Conservation (phyloP, 371 early-diverging fungal species). For the Mucor velutinosus region DNA sequence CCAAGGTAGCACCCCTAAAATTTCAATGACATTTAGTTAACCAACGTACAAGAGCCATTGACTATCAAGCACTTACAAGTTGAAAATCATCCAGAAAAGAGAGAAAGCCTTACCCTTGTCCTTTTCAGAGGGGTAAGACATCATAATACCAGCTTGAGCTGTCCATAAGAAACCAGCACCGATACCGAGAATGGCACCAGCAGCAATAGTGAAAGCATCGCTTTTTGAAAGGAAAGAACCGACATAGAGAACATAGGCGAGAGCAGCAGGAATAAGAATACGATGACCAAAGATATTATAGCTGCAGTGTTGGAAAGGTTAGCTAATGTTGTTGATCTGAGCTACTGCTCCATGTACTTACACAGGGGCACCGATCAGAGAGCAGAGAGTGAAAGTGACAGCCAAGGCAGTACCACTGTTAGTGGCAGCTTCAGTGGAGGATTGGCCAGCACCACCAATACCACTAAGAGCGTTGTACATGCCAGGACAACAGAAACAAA, state of each 20-base stretch:
- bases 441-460: slow-evolving; percentile 56
- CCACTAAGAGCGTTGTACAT: slow-evolving; percentile 35
- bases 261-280: slow-evolving; percentile 52
- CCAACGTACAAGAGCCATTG: not conserved
- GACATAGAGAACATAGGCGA: slow-evolving; percentile 58
- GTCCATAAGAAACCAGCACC: slow-evolving; percentile 53
- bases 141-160: slow-evolving; percentile 76
- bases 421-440: slow-evolving; percentile 60
- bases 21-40: not conserved
- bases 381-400: slow-evolving; percentile 64
- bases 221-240: slow-evolving; percentile 54
- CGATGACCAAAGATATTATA: slow-evolving; percentile 63
- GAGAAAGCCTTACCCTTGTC: slow-evolving; percentile 72
- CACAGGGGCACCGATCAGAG: slow-evolving; percentile 58
- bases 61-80: slow-evolving; percentile 34
- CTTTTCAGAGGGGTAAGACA: slow-evolving; percentile 74
- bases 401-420: slow-evolving; percentile 69
- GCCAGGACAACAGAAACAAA: slow-evolving; percentile 76
- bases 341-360: slow-evolving; percentile 15
- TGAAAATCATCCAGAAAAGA: slow-evolving; percentile 80
- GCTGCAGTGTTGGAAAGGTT: not conserved
- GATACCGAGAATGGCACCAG: slow-evolving; percentile 65
- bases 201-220: slow-evolving; percentile 47
- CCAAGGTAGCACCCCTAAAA: slow-evolving; percentile 18
- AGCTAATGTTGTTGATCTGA: not conserved